Evolutionary conservation across 2,329 filamentous ascomycete species (phyloP).

Genomic region (Coleophoma eucalyptorum): DNA sequence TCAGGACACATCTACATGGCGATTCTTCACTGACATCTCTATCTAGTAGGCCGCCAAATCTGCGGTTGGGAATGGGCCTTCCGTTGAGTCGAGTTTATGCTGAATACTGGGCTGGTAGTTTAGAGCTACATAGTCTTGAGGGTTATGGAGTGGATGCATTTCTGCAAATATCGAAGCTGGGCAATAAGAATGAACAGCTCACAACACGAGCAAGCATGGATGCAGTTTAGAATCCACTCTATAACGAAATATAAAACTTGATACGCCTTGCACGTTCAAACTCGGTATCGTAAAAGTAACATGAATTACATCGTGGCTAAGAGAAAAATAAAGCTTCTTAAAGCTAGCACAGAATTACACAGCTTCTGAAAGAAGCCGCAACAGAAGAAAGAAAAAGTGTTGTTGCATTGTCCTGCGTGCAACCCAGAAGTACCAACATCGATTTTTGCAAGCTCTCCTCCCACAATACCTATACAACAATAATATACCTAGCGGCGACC

Average conservation of each 20-base stretch:
- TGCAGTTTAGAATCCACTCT: conserved; percentile 43
- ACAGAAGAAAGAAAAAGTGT: conserved; percentile 20
- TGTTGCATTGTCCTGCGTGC: conserved; percentile 21
- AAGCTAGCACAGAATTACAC: conserved; percentile 19
- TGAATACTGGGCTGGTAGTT: conserved; percentile 93
- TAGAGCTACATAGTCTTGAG: conserved; percentile 88
- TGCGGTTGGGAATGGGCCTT: conserved; percentile 87
- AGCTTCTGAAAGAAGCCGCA: conserved; percentile 10
- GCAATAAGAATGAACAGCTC: conserved; percentile 96
- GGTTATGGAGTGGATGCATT: conserved; percentile 97
- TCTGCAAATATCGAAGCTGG: conserved; percentile 90
- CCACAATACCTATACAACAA: too few species aligned
- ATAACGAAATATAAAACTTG: not conserved
- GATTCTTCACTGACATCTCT: conserved; percentile 68
- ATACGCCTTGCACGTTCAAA: not conserved
- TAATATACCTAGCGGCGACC: conserved; percentile 68
- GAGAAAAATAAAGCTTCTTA: conserved; percentile 20
- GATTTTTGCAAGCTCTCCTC: too few species aligned
- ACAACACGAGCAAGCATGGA: conserved; percentile 75
- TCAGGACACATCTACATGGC: not conserved
- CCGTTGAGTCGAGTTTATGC: conserved; percentile 93
- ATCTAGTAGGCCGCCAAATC: conserved; percentile 77
- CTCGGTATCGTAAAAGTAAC: conserved; percentile 14
- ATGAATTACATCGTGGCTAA: conserved; percentile 31
- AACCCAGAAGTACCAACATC: conserved; percentile 16